A percentile compares a stretch with the other conserved stretches of the same genome.
Conservation (phyloP, 2,329 filamentous ascomycete genomes). For the Nemania bipapillata region DNA sequence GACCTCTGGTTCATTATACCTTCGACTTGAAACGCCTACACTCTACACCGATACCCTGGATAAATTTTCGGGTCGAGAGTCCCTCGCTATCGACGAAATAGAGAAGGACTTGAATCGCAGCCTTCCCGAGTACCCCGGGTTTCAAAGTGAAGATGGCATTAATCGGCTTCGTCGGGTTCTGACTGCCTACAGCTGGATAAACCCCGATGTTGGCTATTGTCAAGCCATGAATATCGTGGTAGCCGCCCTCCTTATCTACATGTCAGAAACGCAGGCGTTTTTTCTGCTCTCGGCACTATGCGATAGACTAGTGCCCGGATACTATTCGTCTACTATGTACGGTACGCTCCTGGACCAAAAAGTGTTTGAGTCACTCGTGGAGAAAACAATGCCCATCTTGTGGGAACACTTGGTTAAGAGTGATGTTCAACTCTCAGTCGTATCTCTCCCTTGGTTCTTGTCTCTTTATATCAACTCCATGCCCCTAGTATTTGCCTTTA, state of each 20-base stretch:
- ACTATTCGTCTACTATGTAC: conserved; percentile 99
- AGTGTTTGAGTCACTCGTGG: conserved; percentile 97
- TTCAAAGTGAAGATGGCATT: conserved; percentile 96
- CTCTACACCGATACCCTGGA: conserved; percentile 84
- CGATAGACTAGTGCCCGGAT: conserved; percentile 91
- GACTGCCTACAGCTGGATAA: conserved; percentile 97
- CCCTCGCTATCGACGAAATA: conserved; percentile 96
- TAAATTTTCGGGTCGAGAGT: conserved; percentile 86
- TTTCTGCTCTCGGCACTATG: conserved; percentile 91
- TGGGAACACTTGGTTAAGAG: conserved; percentile 98
- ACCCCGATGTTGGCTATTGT: conserved; percentile 95
- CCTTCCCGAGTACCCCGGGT: conserved; percentile 95
- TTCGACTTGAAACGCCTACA: conserved; percentile 85
- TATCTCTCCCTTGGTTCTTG: conserved; percentile 96
- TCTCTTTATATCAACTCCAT: conserved; percentile 99
- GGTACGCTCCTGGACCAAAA: conserved; percentile 95
- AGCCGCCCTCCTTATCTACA: conserved; percentile 96
- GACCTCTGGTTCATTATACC: conserved; percentile 88
- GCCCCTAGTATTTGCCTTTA: conserved; percentile 96
- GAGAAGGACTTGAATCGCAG: conserved; percentile 98
- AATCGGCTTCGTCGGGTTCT: conserved; percentile 87
- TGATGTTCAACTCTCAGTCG: conserved; percentile 95
- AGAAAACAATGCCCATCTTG: conserved; percentile 97
- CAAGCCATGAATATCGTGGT: conserved; percentile 99
- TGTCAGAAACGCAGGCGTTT: conserved; percentile 95